These are phyloP conservation scores for Phytopythium sindhum DNA, from an alignment of 352 stramenopile genomes.

Conservation along the genomic window DNA sequence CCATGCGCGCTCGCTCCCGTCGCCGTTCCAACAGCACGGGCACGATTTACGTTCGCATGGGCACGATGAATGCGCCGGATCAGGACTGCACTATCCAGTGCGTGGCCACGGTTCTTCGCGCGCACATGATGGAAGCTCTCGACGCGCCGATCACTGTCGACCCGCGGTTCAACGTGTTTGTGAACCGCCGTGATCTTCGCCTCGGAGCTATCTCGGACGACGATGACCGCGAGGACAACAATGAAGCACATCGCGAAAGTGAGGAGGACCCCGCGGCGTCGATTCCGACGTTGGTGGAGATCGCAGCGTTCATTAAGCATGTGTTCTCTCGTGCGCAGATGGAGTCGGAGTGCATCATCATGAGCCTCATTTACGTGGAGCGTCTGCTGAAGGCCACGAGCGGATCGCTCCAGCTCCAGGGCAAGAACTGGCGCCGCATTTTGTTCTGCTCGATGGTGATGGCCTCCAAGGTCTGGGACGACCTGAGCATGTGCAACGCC, in stretches of 20 bases:
- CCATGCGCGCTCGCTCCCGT: conserved; percentile 32
- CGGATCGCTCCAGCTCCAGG: conserved; percentile 68
- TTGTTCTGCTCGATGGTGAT: conserved; percentile 97
- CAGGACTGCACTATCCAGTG: conserved; percentile 95
- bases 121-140: conserved; percentile 92
- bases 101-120: conserved; percentile 93
- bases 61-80: conserved; percentile 94
- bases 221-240: conserved; percentile 8
- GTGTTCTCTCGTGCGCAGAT: conserved; percentile 90
- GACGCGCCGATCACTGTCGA: conserved; percentile 45
- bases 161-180: conserved; percentile 68
- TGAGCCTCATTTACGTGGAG: conserved; percentile 97
- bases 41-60: conserved; percentile 90
- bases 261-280: conserved; percentile 21
- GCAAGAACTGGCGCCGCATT: conserved; percentile 92
- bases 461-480: conserved; percentile 97
- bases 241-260: conserved; percentile 3
- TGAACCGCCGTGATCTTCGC: conserved; percentile 44
- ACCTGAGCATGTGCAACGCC: conserved; percentile 97
- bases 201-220: conserved; percentile 24
- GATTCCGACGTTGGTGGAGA: conserved; percentile 87
- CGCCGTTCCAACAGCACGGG: conserved; percentile 95
- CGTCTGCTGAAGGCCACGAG: conserved; percentile 91
- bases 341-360: conserved; percentile 97
- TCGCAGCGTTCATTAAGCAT: conserved; percentile 92